Conservation (phyloP, 176 grass and related monocot genomes). For the Elaeis guineensis region DNA sequence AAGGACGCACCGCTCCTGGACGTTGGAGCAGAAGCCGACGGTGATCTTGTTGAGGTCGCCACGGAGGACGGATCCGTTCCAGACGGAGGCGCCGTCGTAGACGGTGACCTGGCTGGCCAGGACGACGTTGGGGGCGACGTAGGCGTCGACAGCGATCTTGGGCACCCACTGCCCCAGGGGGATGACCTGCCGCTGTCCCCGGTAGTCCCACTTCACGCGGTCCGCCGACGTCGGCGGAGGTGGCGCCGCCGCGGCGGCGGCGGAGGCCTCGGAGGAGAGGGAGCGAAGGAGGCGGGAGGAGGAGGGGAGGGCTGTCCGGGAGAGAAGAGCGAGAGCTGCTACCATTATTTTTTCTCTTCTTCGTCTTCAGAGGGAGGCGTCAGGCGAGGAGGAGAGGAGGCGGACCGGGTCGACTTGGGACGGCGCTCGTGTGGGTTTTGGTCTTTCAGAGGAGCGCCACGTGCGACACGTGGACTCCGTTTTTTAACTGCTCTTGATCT, state of each 20-base stretch:
- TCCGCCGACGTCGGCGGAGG: conserved; percentile 25
- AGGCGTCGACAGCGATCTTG: conserved; percentile 82
- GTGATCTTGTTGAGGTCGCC: conserved; percentile 99
- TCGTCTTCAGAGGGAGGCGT: too few species aligned
- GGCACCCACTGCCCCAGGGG: conserved; percentile 84
- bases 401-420: too few species aligned
- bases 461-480: too few species aligned
- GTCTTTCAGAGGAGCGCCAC: too few species aligned
- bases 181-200: conserved; percentile 68
- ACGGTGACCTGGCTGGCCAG: conserved; percentile 87
- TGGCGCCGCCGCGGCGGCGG: not conserved
- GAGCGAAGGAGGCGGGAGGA: conserved; percentile 27
- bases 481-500: too few species aligned
- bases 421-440: too few species aligned
- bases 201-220: conserved; percentile 87
- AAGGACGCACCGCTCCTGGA: conserved; percentile 93
- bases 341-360: conserved; percentile 16
- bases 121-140: conserved; percentile 82
- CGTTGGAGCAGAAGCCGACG: conserved; percentile 80
- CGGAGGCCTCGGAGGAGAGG: conserved; percentile 23
- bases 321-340: conserved; percentile 51
- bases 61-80: conserved; percentile 79
- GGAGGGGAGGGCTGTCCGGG: conserved; percentile 29
- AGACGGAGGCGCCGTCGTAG: conserved; percentile 82
- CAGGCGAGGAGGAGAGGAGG: too few species aligned